A percentile compares a stretch with the other conserved stretches of the same genome.
These are phyloP conservation scores for Cocos nucifera DNA, from an alignment of 176 grass and related monocot genomes.

Conservation along the genomic window DNA sequence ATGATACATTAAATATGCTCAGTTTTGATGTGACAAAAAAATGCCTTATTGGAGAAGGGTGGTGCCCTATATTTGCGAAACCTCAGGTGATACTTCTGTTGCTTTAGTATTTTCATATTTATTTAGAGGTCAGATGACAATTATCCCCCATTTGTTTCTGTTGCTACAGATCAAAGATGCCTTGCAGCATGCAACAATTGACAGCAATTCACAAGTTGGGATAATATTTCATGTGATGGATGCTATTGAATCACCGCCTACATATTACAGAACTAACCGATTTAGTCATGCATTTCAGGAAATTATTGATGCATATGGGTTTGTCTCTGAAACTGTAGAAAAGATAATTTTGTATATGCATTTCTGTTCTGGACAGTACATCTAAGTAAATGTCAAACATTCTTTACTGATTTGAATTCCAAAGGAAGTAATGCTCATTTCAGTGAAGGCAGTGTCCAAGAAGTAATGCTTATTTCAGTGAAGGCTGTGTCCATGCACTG, in stretches of 20 bases:
- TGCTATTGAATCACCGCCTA: conserved; percentile 75
- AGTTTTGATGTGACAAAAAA: conserved; percentile 99
- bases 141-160: neutral
- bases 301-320: conserved; percentile 99
- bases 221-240: conserved; percentile 99
- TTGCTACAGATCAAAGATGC: conserved; percentile 73
- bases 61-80: conserved; percentile 96
- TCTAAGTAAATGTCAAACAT: too few species aligned
- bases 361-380: too few species aligned
- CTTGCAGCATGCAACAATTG: conserved; percentile 77
- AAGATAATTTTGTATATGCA: neutral
- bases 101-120: too few species aligned
- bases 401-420: too few species aligned
- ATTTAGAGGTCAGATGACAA: too few species aligned
- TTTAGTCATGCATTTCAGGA: conserved; percentile 96
- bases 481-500: too few species aligned
- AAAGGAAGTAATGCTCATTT: too few species aligned
- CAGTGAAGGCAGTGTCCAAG: too few species aligned
- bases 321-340: conserved; percentile 18
- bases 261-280: conserved; percentile 87
- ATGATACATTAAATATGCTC: conserved; percentile 94
- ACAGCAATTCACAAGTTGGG: conserved; percentile 97
- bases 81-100: conserved; percentile 50
- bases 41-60: conserved; percentile 99
- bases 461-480: too few species aligned